A percentile compares a stretch with the other conserved stretches of the same genome.
These are phyloP conservation scores for Suhomyces taliae DNA, from an alignment of 1,139 yeast genomes.

Conservation along the genomic window DNA sequence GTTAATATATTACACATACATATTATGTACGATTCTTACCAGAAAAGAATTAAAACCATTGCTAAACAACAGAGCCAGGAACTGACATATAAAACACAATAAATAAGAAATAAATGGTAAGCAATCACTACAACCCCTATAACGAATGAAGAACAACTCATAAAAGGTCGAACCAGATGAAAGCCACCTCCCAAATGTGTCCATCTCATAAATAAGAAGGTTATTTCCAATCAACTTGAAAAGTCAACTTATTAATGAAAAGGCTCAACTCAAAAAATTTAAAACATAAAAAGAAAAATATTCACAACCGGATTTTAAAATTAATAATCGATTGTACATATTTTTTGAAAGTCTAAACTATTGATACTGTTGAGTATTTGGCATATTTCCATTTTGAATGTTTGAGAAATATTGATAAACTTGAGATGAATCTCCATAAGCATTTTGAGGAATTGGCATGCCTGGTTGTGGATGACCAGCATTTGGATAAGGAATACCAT, in stretches of 20 bases:
- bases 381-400: conserved; percentile 50
- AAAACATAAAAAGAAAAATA: too few species aligned
- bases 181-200: too few species aligned
- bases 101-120: conserved; percentile 6
- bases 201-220: too few species aligned
- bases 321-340: too few species aligned
- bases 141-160: too few species aligned
- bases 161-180: too few species aligned
- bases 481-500: conserved; percentile 46
- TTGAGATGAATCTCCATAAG: conserved; percentile 38
- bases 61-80: background rate
- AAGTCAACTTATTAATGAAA: too few species aligned
- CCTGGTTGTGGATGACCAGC: conserved; percentile 38
- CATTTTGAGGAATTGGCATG: conserved; percentile 48
- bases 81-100: conserved; percentile 6
- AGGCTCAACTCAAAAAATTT: too few species aligned
- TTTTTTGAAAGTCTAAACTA: conserved; percentile 11
- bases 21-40: conserved; percentile 4
- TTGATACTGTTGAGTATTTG: conserved; percentile 47
- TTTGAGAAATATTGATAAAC: conserved; percentile 62
- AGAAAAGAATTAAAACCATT: conserved; percentile 4
- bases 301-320: too few species aligned
- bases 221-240: too few species aligned
- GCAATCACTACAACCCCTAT: background rate
- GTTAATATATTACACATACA: conserved; percentile 8